These are phyloP conservation scores for Tubosaeta sp. DNA, from an alignment of 768 basidiomycete species.

Conservation along the genomic window DNA sequence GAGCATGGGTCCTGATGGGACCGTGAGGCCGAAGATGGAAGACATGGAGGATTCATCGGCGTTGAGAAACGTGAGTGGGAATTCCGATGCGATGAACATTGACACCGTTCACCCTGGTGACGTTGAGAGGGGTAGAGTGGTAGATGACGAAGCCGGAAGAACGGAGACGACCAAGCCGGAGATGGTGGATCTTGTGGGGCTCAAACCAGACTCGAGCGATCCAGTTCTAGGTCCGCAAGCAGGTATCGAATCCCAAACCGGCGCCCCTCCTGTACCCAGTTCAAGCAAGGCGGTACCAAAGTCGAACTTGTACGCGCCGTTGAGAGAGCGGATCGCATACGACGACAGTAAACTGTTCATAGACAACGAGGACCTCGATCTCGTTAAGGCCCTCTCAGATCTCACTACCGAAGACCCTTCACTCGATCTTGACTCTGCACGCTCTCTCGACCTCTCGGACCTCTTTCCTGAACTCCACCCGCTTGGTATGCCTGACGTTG, in stretches of 20 bases:
- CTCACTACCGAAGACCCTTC: conserved; percentile 28
- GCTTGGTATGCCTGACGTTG: conserved; percentile 49
- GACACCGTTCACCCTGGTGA: conserved; percentile 22
- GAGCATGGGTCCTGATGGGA: conserved; percentile 23
- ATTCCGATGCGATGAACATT: conserved; percentile 33
- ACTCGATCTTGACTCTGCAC: conserved; percentile 21
- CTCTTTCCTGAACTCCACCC: conserved; percentile 85
- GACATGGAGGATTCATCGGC: conserved; percentile 56
- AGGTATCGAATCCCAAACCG: conserved; percentile 35
- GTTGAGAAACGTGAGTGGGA: conserved; percentile 24
- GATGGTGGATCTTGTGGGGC: conserved; percentile 28
- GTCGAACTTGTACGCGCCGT: conserved; percentile 46
- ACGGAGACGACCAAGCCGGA: conserved; percentile 27
- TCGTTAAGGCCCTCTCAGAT: conserved; percentile 47
- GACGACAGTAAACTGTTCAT: conserved; percentile 48
- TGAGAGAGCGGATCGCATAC: conserved; percentile 55
- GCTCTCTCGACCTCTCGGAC: conserved; percentile 49
- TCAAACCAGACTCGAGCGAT: conserved; percentile 56
- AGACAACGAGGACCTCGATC: conserved; percentile 46
- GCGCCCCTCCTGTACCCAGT: conserved; percentile 3
- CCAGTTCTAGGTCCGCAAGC: conserved; percentile 45
- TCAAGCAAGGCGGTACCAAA: conserved; percentile 40
- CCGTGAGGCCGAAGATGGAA: conserved; percentile 44
- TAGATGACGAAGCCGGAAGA: conserved; percentile 4
- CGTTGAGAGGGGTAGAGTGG: conserved; percentile 24